Evolutionary conservation across 2,329 filamentous ascomycete species (phyloP), one percentile per base, ranked within the genome.

Genomic region (Lojkania enalia): DNA sequence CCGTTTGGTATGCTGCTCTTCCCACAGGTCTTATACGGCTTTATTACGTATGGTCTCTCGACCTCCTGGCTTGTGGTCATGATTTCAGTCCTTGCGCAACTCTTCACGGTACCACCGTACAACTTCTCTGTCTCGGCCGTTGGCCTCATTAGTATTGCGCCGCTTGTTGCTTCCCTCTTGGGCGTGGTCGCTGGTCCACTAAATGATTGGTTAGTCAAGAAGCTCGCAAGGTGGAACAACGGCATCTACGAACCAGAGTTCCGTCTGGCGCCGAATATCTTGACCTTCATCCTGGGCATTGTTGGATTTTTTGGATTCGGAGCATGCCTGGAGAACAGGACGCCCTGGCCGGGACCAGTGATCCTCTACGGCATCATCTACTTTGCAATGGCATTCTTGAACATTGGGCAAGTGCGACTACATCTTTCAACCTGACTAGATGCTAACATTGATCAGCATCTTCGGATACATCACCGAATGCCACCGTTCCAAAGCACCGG

Each of bases 181-280:
- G 90, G 90, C 2, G 88, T 95, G 55, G 67, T 94, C 13, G 81
- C 88, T 0, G 90, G 89, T 5, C 50, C 83, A 0, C 69, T 92
- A 23, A 81, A 87, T 20, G 90, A 96, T 67, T 83, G 78, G 67
- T 83, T 80, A 42, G 87, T 86, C 38, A 83, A 80, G 48, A 75
- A 74, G 39, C 77, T 95, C 74, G 90, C 89, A 16, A 78, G 78
- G 49, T 75, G 78, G 51, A 96, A 96, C 71, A 77, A 77, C 4
- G 90, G 90, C 35, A 78, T 90, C 49, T 95, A 94, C 63, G 90
- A 96, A 70, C 90, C 91, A 1, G 91, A 96, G 64, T 96, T 95
- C 67, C 82, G 90, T 16, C 82, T 96, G 44, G 58, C 91, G 9
- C 79, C 95, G 3, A 86, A 95, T 2, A 74, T 92, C 3, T 87